These are phyloP conservation scores for Teratosphaeria zuluensis DNA, from an alignment of 2,329 filamentous ascomycete species.

Conservation along the genomic window DNA sequence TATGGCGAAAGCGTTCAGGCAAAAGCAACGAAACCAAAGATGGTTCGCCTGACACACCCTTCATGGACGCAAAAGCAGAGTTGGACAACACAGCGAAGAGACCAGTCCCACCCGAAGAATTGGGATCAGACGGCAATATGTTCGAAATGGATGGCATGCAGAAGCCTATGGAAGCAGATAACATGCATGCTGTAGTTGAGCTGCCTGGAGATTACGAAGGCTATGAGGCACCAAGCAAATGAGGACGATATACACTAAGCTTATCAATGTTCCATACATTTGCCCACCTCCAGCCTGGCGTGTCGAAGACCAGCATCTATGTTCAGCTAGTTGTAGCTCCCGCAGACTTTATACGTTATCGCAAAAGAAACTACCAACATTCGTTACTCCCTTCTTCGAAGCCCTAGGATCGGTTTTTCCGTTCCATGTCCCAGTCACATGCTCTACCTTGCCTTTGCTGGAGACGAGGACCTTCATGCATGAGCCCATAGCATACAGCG, in stretches of 20 bases:
- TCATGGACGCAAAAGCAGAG: neutral
- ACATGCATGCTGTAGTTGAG: neutral
- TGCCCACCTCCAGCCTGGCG: too few species aligned
- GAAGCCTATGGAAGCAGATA: neutral
- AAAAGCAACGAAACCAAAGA: too few species aligned
- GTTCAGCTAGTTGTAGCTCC: neutral
- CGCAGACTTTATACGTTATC: neutral
- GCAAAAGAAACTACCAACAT: neutral
- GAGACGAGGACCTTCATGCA: neutral
- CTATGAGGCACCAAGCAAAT: neutral
- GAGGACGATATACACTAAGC: neutral
- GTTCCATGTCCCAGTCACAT: neutral
- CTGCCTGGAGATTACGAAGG: neutral
- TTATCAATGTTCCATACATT: too few species aligned
- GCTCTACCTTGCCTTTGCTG: neutral
- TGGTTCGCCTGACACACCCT: too few species aligned
- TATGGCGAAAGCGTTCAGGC: too few species aligned
- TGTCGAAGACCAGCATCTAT: neutral
- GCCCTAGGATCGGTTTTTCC: neutral
- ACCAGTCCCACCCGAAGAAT: neutral
- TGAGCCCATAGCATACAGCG: neutral
- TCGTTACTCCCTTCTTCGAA: neutral
- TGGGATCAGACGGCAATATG: neutral
- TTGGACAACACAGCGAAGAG: neutral
- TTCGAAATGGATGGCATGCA: neutral